Evolutionary conservation across 768 basidiomycete species (phyloP), one percentile per base, ranked within the genome.

Genomic region (Leccinum disarticulatum): DNA sequence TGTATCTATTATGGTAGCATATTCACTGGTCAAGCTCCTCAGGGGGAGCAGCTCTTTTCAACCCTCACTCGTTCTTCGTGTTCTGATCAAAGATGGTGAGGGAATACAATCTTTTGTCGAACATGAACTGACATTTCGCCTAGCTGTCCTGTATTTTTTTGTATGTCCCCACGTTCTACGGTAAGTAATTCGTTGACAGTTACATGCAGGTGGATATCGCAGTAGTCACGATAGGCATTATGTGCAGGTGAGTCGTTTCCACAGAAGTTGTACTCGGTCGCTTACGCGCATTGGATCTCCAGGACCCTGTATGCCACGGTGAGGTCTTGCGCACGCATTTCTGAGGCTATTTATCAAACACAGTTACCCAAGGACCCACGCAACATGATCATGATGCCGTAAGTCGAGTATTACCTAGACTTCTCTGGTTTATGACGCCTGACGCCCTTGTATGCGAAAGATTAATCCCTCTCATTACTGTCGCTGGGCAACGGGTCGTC

Each of bases 401-500:
- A 14, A 22, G 35, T 19, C 47, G 25, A 50, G 33, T 19, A 31
- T 14, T 6, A 19, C 4, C 28, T 10, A 6, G 9, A 5, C 1
- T 30, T 46, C 7, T 27, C 14, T 46, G 13, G n/a, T 15, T 10
- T 31, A 28, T 51, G 30, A 36, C 41, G 15, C 49, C 27, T 50
- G 4, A 50, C 25, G 2, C 17, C 36, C 14, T 6, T 11, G 11
- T n/a, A 30, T 28, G 19, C n/a, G 19, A 64, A 58, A 33, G 38
- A 55, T n/a, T 7, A 43, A 1, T 52, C n/a, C 67, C 67, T 4
- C 5, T 69, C 1, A 58, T 68, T n/a, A 28, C 48, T 11, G 31
- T 68, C 7, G 19, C 41, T 3, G 67, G 67, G 14, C 67, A 68
- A 48, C 67, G 67, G 5, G 48, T 56, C 13, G 60, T 67, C 25